phyloP scores from a whole-genome alignment of 345 rosid species.

The Noccaea bulbosa region DNA sequence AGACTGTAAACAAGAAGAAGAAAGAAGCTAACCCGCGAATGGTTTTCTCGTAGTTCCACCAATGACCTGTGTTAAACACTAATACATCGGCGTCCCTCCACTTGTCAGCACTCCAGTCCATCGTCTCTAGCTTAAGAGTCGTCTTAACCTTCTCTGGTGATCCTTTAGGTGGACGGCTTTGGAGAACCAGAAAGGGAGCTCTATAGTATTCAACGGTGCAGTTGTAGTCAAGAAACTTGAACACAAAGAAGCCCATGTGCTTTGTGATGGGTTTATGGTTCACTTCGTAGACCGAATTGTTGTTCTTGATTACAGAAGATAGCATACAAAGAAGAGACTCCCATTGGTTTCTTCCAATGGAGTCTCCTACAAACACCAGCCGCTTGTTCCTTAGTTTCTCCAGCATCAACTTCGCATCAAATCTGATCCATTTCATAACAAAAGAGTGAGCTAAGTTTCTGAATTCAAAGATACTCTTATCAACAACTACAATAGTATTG shows the following conservation, averaged over 20 bases:
- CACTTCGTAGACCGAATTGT: slow-evolving; percentile 76
- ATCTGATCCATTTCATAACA: slow-evolving; percentile 49
- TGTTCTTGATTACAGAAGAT: slow-evolving; percentile 64
- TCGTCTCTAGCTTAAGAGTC: slow-evolving; percentile 76
- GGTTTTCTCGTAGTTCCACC: slow-evolving; percentile 98
- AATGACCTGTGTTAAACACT: slow-evolving; percentile 88
- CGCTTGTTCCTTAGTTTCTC: slow-evolving; percentile 80
- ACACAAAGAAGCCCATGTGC: slow-evolving; percentile 84
- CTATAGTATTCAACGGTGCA: slow-evolving; percentile 92
- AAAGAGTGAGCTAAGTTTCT: not conserved
- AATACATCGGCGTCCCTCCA: slow-evolving; percentile 86
- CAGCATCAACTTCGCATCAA: slow-evolving; percentile 79
- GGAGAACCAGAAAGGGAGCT: slow-evolving; percentile 83
- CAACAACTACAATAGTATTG: not conserved
- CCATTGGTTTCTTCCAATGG: slow-evolving; percentile 97
- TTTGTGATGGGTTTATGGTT: slow-evolving; percentile 84
- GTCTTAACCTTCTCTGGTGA: slow-evolving; percentile 56
- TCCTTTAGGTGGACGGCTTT: slow-evolving; percentile 77
- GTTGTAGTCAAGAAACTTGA: slow-evolving; percentile 77
- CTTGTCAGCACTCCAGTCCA: slow-evolving; percentile 77
- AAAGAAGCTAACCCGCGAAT: slow-evolving; percentile 64
- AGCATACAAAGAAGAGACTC: slow-evolving; percentile 90
- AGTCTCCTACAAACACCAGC: slow-evolving; percentile 88
- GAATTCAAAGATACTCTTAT: not conserved
- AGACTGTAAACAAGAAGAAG: slow-evolving; percentile 8